Evolutionary conservation across 2,329 filamentous ascomycete genomes (phyloP).

Genomic region (Rhynchosporium secalis): DNA sequence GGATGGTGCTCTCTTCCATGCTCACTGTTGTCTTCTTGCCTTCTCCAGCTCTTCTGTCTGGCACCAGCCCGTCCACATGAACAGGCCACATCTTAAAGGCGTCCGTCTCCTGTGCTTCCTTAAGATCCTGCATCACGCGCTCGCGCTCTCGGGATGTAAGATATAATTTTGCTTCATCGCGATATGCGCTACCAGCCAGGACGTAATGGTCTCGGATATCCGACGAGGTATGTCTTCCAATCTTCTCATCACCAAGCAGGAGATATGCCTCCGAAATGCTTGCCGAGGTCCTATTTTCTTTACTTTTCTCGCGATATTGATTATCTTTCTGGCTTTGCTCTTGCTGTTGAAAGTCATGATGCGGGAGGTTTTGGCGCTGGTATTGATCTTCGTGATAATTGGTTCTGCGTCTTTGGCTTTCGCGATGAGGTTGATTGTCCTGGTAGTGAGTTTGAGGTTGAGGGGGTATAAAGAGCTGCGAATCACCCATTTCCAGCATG

Average conservation of each 20-base stretch:
- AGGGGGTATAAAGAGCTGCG: not conserved
- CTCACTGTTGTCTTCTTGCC: not conserved
- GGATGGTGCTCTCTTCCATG: no score
- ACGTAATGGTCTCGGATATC: not conserved
- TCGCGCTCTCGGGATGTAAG: not conserved
- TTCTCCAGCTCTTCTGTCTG: not conserved
- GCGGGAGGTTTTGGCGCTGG: no score
- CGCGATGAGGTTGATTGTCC: not conserved
- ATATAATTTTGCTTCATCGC: not conserved
- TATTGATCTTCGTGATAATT: no score
- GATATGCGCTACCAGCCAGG: not conserved
- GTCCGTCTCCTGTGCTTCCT: constrained; percentile 6
- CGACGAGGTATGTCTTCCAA: no score
- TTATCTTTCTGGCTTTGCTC: not conserved
- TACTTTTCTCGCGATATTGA: not conserved
- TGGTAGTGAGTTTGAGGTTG: not conserved
- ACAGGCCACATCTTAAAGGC: constrained; percentile 16
- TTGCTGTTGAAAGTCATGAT: no score
- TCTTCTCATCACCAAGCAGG: no score
- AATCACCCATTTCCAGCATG: constrained; percentile 4
- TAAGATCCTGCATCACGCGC: not conserved
- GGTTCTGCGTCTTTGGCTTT: not conserved
- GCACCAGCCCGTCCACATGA: not conserved
- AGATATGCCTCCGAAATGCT: not conserved
- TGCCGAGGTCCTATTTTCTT: not conserved